These are phyloP conservation scores for Gracilaria vermiculophylla DNA, from an alignment of 23 red algal genomes.

Conservation along the genomic window DNA sequence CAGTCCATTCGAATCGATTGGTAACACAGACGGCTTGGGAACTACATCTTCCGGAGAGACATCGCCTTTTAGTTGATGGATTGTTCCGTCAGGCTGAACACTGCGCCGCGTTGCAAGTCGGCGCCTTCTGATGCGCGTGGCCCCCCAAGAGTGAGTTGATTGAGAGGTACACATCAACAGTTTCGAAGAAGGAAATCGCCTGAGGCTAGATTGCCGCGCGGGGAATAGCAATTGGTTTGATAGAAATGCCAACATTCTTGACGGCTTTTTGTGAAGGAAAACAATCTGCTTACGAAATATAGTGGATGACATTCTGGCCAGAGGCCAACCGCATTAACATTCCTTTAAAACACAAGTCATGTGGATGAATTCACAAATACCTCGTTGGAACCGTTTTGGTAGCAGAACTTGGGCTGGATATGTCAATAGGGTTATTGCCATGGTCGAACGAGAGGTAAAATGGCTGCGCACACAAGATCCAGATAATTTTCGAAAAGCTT, in stretches of 20 bases:
- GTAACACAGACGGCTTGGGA: background rate
- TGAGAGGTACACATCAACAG: background rate
- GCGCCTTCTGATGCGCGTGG: background rate
- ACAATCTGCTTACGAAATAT: background rate
- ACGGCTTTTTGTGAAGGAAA: background rate
- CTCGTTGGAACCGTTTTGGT: too few species aligned
- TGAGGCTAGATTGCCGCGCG: background rate
- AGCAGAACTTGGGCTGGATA: too few species aligned
- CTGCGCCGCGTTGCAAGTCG: conserved; percentile 8
- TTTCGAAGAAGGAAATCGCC: background rate
- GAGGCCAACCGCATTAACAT: background rate
- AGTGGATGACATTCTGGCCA: background rate
- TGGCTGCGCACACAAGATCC: too few species aligned
- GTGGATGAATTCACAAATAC: too few species aligned
- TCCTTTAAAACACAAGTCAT: background rate
- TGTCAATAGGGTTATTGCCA: too few species aligned
- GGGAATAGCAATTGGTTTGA: background rate
- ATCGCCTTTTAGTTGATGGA: conserved; percentile 50
- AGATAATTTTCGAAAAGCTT: too few species aligned
- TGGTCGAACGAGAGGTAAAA: too few species aligned
- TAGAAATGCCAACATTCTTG: background rate
- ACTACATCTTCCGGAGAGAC: background rate
- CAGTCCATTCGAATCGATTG: conserved; percentile 36
- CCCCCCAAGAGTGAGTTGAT: background rate
- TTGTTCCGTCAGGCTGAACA: conserved; percentile 29